Evolutionary conservation across 2,329 filamentous ascomycete species (phyloP), one percentile per base, ranked within the genome.

Genomic region (Aspergillus carbonarius): DNA sequence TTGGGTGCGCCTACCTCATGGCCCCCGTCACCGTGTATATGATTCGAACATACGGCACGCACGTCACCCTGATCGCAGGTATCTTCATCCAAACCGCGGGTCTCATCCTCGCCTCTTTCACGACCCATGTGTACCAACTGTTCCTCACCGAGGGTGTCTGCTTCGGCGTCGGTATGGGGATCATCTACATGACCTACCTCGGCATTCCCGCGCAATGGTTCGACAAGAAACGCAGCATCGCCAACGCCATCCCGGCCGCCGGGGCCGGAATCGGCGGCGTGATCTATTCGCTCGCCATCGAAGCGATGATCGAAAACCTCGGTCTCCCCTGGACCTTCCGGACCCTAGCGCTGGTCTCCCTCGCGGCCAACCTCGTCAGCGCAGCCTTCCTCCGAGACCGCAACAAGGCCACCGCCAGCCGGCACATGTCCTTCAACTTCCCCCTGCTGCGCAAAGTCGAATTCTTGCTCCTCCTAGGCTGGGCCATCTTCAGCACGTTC

Each of bases 401-500:
- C 25, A 34, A 42, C 34, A 37, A 34, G 20, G 35, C 44, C n/a
- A 42, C 46, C 13, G 46, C 30, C 44, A 54, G 51, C 17, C 32
- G 46, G 0, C 35, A 42, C 9, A 27, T 32, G 13, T 18, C 46
- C 5, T 50, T 56, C 25, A 30, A 42, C 8, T 25, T 49, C 7
- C 35, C 54, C 1, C 15, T 56, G 17, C 46, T 56, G 2, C 27
- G 18, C 12, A 20, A 40, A 23, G 5, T 30, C n/a, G 46, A 50
- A 4, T 42, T 53, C 7, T 1, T 55, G 5, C 23, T 53, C 0
- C 20, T 60, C 2, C 20, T 62, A 1, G 25, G 23, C 2, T 62
- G 57, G 54, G 50, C 49, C 2, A 48, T 57, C 5, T 49, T 86
- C 60, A 83, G 78, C 40, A 83, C 86, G 76, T 73, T 89, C 3